Base-by-base conservation (phyloP, 106 monocot species). In the Platanthera guangdongensis region DNA sequence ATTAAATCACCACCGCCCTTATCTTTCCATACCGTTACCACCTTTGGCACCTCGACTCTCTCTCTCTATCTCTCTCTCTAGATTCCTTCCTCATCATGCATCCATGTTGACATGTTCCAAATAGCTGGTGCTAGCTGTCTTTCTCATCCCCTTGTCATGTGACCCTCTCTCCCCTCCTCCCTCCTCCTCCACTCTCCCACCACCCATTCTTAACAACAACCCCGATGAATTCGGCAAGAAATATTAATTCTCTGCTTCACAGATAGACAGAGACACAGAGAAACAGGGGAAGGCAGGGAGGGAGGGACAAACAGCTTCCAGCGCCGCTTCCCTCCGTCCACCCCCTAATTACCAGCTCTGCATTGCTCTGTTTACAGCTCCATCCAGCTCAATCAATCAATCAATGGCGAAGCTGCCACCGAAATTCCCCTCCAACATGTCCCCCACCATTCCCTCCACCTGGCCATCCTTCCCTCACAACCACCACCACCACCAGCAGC, bases 371-470 rank as follows among this genome's bases (percentile, higher is more conserved):
- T 60, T 18, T 60, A 21, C 18, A 60, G 59, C 11, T 18, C 59
- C 8, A 60, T 60, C 59, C 59, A 39, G 32, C 12, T 30, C 67
- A 8, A 39, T 19, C 59, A 8, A 39, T 19, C 59, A 65, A 10
- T 39, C 18, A 13, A 93, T 93, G 95, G 89, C 90, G 9, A 90
- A 95, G 39, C 79, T 92, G 45, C 95, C 95, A n/a, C 95, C 92
- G 5, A 95, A 90, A 50, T 55, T 82, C 12, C 95, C 92, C 46
- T 80, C 78, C 77, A 84, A 51, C 81, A 82, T 87, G 53, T 4
- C 85, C 7, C 1, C 11, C 15, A 55, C 21, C n/a, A 72, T 87
- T 62, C 13, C 84, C 16, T 72, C 68, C 9, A 83, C 64, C 52
- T 85, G 83, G 86, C 76, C 75, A 6, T 19, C 59, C 21, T 18